These are phyloP conservation scores for Proliferodiscus dingleyae DNA, from an alignment of 2,329 filamentous ascomycete genomes.

Conservation along the genomic window DNA sequence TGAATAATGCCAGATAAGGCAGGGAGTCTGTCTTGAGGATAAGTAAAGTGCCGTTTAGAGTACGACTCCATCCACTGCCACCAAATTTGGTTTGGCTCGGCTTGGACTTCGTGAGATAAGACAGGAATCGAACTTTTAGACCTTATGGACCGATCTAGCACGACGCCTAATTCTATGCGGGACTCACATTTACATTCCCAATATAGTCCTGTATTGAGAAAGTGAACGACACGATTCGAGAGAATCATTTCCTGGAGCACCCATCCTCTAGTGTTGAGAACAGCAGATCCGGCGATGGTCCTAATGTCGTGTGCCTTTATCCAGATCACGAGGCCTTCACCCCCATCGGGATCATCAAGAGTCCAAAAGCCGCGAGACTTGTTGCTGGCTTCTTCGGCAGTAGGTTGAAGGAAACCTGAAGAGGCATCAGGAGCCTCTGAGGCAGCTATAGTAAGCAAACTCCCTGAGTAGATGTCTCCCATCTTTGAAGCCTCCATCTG, in stretches of 20 bases:
- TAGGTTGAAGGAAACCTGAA: neutral
- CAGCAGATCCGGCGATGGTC: neutral
- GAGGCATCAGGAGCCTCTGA: conserved; percentile 1
- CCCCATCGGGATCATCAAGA: neutral
- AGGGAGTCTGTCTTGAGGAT: conserved; percentile 1
- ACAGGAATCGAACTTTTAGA: neutral
- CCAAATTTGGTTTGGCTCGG: conserved; percentile 1
- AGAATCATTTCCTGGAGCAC: conserved; percentile 17
- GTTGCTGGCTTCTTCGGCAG: neutral
- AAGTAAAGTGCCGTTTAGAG: conserved; percentile 1
- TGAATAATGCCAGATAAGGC: conserved; percentile 30
- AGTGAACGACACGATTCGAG: conserved; percentile 11
- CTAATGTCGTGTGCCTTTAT: neutral
- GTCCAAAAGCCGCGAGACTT: neutral
- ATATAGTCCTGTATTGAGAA: conserved; percentile 6
- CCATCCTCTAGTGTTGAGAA: conserved; percentile 12
- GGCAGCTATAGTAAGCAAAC: conserved; percentile 7
- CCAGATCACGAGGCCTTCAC: neutral
- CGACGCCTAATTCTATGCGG: neutral
- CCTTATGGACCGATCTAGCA: neutral
- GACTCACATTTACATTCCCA: conserved; percentile 13
- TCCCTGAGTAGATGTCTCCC: conserved; percentile 3
- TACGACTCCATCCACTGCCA: conserved; percentile 6
- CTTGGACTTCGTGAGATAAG: neutral
- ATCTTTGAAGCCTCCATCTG: conserved; percentile 3